phyloP scores from a whole-genome alignment of 2,329 filamentous ascomycete species.

The Ophiocordyceps camponoti-saundersi region DNA sequence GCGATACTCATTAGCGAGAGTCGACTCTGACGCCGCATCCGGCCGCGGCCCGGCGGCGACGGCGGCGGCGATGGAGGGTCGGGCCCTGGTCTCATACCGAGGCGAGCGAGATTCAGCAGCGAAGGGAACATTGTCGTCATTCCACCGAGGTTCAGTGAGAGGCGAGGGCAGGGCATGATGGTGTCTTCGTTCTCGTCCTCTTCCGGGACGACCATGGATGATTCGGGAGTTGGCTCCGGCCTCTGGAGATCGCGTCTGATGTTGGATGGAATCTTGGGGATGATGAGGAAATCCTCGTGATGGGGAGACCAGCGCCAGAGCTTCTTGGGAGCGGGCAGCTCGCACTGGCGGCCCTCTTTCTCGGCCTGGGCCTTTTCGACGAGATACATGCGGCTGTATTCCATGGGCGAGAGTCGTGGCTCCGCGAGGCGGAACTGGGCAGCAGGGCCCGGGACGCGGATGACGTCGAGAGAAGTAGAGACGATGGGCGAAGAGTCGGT shows the following conservation, averaged over 20 bases:
- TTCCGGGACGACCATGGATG: neutral
- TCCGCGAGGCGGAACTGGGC: constrained; percentile 5
- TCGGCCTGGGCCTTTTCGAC: constrained; percentile 14
- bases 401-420: constrained; percentile 21
- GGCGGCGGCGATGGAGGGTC: neutral
- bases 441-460: neutral
- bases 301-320: constrained; percentile 16
- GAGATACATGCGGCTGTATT: constrained; percentile 18
- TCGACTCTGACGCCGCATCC: neutral
- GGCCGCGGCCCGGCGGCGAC: neutral
- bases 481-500: neutral
- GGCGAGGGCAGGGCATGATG: constrained; percentile 8
- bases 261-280: constrained; percentile 14
- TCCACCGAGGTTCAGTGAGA: constrained; percentile 15
- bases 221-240: neutral
- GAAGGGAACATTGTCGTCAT: constrained; percentile 9
- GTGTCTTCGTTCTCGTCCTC: no score
- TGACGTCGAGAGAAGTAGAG: neutral
- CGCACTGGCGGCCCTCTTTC: constrained; percentile 9
- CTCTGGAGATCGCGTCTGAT: constrained; percentile 7
- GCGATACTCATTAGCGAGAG: neutral
- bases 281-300: constrained; percentile 19
- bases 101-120: constrained; percentile 7
- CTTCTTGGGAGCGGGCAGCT: constrained; percentile 12
- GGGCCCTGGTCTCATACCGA: constrained; percentile 1